Conservation (phyloP, 257 asterid species). For the Eustoma russellianum region DNA sequence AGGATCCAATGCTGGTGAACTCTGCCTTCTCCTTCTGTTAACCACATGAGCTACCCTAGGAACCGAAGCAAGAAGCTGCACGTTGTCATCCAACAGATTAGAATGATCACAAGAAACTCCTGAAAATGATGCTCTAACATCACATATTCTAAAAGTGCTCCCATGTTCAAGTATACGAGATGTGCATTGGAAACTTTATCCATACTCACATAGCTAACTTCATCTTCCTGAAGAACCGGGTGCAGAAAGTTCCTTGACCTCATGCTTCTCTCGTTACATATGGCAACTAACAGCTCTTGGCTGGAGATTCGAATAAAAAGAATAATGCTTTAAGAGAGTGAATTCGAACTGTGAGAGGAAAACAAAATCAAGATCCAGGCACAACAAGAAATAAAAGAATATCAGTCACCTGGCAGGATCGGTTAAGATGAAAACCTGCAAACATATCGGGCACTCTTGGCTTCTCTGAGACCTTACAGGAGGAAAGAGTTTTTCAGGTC, state of each 20-base stretch:
- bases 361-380: neutral
- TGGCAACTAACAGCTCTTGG: constrained; percentile 54
- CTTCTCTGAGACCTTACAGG: constrained; percentile 61
- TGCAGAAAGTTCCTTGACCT: constrained; percentile 20
- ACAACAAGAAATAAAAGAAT: constrained; percentile 3
- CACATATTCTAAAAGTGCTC: neutral
- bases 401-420: constrained; percentile 44
- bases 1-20: constrained; percentile 19
- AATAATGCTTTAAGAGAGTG: constrained; percentile 1
- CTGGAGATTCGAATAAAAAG: constrained; percentile 21
- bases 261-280: constrained; percentile 29
- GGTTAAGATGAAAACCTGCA: constrained; percentile 41
- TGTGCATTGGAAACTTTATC: neutral
- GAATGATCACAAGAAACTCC: constrained; percentile 27
- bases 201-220: constrained; percentile 22
- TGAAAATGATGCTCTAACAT: constrained; percentile 11
- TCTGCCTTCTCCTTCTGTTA: constrained; percentile 31
- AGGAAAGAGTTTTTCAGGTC: neutral
- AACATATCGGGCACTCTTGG: constrained; percentile 61
- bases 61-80: constrained; percentile 31
- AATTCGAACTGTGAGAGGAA: neutral
- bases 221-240: constrained; percentile 18
- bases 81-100: constrained; percentile 28
- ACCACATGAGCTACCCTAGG: constrained; percentile 22
- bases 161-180: neutral